Base-by-base conservation (phyloP, 176 grass and related monocot genomes). In the Triticum timopheevii region DNA sequence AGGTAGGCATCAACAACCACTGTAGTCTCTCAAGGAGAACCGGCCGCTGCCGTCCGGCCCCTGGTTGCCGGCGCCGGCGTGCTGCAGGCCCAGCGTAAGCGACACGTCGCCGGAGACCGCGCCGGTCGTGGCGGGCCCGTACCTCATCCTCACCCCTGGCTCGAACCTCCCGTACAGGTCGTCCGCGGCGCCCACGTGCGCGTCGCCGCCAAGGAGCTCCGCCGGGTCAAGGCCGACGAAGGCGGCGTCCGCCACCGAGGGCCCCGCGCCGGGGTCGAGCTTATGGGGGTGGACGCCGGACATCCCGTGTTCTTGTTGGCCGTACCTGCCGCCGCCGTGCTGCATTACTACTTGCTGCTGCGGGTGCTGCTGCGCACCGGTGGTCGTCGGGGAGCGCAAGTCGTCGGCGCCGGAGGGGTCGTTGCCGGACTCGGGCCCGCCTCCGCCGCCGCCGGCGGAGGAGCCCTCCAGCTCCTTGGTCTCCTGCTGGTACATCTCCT, bases 401-500 rank as follows among this genome's bases (percentile, higher is more conserved):
- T 78, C 87, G 49, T 87, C 87, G 36, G 87, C 90, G 47, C 25
- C 75, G 9, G 90, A 88, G 22, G 56, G 73, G 31, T 86, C 87
- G 30, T 86, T 89, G 20, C 74, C 79, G 49, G 84, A 76, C 81
- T 90, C 84, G 33, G 69, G 85, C 4, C 88, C 81, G 12, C 73
- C 90, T 10, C 36, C 80, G 50, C 59, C 92, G 30, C 72, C 86
- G n/a, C 65, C 93, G 19, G 91, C 80, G 23, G 89, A 91, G 52
- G 93, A 87, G 20, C 90, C 86, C 1, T 95, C 93, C 19, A 92
- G 87, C 85, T 92, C 92, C 83, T 86, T 86, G 81, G 78, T 81
- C 82, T 99, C 97, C 80, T 99, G 97, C 85, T 94, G 88, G 69
- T 99, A 97, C 97, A 99, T 99, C 79, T 99, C 97, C 84, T 99